phyloP scores from a whole-genome alignment of 1,284 basidiomycete genomes.

The Heterobasidion irregulare region DNA sequence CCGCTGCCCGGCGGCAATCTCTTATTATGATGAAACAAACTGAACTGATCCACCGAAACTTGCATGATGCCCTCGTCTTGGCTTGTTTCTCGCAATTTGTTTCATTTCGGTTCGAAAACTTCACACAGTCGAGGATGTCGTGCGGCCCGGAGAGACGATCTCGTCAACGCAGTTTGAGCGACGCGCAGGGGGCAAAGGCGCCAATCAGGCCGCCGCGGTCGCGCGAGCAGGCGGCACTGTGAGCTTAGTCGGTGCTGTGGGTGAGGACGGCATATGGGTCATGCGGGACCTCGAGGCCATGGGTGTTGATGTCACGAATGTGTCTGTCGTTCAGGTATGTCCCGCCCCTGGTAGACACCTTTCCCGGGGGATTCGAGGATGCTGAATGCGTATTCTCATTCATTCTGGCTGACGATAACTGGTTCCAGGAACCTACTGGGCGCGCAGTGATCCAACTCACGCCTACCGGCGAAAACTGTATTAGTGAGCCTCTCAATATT shows the following conservation, averaged over 20 bases:
- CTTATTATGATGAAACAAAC: neutral
- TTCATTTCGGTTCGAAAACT: neutral
- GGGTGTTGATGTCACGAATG: slow-evolving; percentile 30
- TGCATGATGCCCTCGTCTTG: no score
- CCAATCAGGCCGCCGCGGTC: slow-evolving; percentile 50
- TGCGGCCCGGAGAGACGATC: slow-evolving; percentile 46
- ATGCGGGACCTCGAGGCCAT: slow-evolving; percentile 25
- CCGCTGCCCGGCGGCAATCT: neutral
- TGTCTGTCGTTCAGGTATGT: slow-evolving; percentile 32
- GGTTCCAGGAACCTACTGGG: slow-evolving; percentile 37
- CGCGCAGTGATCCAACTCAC: slow-evolving; percentile 51
- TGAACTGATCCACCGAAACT: no score
- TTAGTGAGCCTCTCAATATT: slow-evolving; percentile 26
- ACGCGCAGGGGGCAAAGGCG: slow-evolving; percentile 48
- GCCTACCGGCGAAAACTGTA: slow-evolving; percentile 48
- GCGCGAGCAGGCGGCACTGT: slow-evolving; percentile 37
- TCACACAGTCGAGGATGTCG: slow-evolving; percentile 36
- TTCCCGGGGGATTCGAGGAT: neutral
- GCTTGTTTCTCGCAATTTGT: no score
- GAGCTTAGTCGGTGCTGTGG: slow-evolving; percentile 38
- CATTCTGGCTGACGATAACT: neutral
- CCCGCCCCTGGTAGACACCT: neutral
- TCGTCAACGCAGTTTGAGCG: slow-evolving; percentile 38
- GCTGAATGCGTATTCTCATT: neutral
- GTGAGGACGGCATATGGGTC: slow-evolving; percentile 39